Evolutionary conservation across 441 rosid species (phyloP).

Genomic region (Isatis lusitanica): DNA sequence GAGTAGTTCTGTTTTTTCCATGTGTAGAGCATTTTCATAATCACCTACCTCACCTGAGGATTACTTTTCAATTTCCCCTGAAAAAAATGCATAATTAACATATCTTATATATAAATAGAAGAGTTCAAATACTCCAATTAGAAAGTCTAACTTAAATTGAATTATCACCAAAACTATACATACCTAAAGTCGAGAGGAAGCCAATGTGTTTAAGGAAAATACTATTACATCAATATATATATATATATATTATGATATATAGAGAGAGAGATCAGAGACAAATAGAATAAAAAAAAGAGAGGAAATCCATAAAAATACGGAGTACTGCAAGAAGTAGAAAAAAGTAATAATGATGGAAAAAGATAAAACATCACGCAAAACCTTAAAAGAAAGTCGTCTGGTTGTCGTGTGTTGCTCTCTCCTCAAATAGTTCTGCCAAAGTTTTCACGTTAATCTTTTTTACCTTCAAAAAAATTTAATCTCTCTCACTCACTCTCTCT

Average conservation of each 20-base stretch:
- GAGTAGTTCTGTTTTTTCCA: not conserved
- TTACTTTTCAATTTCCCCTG: conserved; percentile 9
- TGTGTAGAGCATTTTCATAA: conserved; percentile 16
- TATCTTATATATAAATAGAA: not conserved
- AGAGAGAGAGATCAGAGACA: not conserved
- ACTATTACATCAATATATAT: not conserved
- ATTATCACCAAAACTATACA: not conserved
- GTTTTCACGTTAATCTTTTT: conserved; percentile 23
- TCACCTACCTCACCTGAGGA: conserved; percentile 31
- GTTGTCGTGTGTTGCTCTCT: conserved; percentile 30
- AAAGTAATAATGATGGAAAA: conserved; percentile 32
- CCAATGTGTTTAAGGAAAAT: not conserved
- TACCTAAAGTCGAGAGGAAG: not conserved
- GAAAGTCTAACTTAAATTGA: not conserved
- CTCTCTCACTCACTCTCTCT: conserved; percentile 12
- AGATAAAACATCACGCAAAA: conserved; percentile 37
- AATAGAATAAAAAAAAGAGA: conserved; percentile 22
- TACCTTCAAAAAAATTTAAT: not conserved
- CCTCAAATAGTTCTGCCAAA: conserved; percentile 17
- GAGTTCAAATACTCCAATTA: not conserved
- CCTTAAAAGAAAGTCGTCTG: conserved; percentile 35
- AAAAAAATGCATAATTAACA: not conserved
- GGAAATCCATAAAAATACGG: conserved; percentile 16
- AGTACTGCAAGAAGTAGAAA: conserved; percentile 15
- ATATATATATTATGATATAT: not conserved